Percentiles rank a stretch among this genome's conserved stretches.
Conservation (phyloP, 805 yeast species). For the Saccharomycopsis fermentans region DNA sequence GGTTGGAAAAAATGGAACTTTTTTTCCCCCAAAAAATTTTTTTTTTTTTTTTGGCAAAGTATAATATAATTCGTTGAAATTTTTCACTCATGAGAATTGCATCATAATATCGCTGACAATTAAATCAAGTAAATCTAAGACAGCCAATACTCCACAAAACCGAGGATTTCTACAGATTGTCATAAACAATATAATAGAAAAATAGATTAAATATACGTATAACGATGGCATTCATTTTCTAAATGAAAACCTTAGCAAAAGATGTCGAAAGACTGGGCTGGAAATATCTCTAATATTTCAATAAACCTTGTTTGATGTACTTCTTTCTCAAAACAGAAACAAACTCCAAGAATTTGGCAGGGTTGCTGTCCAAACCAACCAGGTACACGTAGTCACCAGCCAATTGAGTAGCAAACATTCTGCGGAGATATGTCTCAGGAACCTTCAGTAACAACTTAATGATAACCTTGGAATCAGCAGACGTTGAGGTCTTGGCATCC, state of each 20-base stretch:
- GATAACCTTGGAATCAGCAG: constrained; percentile 24
- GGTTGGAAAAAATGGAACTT: background rate
- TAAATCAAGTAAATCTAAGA: background rate
- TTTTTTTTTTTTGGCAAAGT: too few species aligned
- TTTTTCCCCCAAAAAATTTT: background rate
- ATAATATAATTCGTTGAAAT: background rate
- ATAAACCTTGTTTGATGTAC: constrained; percentile 1
- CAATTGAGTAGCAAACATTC: constrained; percentile 77
- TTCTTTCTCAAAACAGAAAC: constrained; percentile 47
- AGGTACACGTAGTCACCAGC: constrained; percentile 80
- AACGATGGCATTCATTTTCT: background rate
- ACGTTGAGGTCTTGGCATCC: constrained; percentile 26
- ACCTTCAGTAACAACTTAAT: constrained; percentile 60
- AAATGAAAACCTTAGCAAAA: background rate
- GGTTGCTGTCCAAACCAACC: constrained; percentile 72
- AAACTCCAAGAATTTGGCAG: constrained; percentile 54
- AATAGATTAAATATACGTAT: background rate
- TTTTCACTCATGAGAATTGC: background rate
- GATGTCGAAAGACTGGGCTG: background rate
- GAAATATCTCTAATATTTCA: background rate
- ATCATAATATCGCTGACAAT: background rate
- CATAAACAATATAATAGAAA: background rate
- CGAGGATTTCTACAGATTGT: background rate
- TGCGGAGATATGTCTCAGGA: constrained; percentile 79
- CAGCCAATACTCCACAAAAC: background rate